These are phyloP conservation scores for Penicillium mononematosum DNA, from an alignment of 495 filamentous ascomycete genomes.

Conservation along the genomic window DNA sequence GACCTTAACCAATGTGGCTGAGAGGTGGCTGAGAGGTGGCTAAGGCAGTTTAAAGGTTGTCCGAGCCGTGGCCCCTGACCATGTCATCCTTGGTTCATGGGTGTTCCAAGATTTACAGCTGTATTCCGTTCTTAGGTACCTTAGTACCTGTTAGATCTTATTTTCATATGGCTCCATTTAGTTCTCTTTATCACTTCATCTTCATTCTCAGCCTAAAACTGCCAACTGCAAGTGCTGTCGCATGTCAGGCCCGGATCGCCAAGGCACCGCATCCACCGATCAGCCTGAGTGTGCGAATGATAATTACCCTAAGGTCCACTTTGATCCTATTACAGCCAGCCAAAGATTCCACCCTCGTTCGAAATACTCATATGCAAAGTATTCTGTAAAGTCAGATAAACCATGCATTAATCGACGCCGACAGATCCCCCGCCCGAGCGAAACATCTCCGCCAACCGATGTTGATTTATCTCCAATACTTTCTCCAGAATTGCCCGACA, in stretches of 20 bases:
- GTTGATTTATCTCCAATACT: neutral
- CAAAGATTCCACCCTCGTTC: neutral
- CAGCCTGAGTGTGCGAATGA: neutral
- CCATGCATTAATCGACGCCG: too few relatives aligned
- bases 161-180: neutral
- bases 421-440: neutral
- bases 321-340: neutral
- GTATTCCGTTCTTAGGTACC: neutral
- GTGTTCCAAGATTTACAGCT: neutral
- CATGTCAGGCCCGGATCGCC: neutral
- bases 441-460: neutral
- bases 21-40: neutral
- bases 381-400: neutral
- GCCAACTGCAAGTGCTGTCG: neutral
- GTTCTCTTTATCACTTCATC: neutral
- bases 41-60: neutral
- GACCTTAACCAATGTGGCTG: neutral
- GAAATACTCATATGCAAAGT: neutral
- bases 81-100: neutral
- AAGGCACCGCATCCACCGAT: neutral
- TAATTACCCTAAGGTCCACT: neutral
- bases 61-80: neutral
- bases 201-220: neutral
- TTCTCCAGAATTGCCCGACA: neutral
- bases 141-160: neutral